Evolutionary conservation across 2,329 filamentous ascomycete species (phyloP).

Genomic region (Simplicillium sp.): DNA sequence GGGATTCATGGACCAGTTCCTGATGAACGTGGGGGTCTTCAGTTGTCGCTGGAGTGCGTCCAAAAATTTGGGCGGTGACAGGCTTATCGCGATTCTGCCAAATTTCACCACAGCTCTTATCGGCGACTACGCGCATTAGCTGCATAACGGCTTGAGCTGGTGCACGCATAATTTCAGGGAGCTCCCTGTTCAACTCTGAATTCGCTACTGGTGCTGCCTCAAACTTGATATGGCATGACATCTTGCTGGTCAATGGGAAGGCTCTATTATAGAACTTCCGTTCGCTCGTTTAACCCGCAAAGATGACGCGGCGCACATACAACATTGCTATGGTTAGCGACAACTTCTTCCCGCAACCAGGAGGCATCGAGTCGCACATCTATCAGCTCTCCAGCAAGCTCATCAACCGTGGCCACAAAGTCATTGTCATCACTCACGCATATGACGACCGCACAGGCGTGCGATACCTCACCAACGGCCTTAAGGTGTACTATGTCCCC

Average conservation of each 20-base stretch:
- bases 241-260: no score
- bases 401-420: slow-evolving; percentile 94
- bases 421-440: slow-evolving; percentile 93
- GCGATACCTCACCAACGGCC: slow-evolving; percentile 90
- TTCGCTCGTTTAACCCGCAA: slow-evolving; percentile 7
- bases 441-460: slow-evolving; percentile 87
- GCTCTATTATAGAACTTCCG: no score
- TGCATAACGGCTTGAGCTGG: slow-evolving; percentile 7
- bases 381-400: slow-evolving; percentile 96
- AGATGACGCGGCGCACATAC: slow-evolving; percentile 47
- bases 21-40: neutral
- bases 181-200: no score
- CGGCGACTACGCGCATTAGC: slow-evolving; percentile 5
- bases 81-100: slow-evolving; percentile 29
- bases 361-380: slow-evolving; percentile 95
- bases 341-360: slow-evolving; percentile 97
- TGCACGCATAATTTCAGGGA: no score
- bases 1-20: neutral
- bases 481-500: slow-evolving; percentile 97
- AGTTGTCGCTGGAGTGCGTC: neutral
- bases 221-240: no score
- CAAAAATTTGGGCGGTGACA: slow-evolving; percentile 23
- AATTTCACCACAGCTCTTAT: slow-evolving; percentile 24
- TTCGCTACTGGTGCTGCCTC: no score
- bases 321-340: slow-evolving; percentile 91